Evolutionary conservation across 176 grass and related monocot species (phyloP), one percentile per base, ranked within the genome.

Genomic region (Aegilops speltoides): DNA sequence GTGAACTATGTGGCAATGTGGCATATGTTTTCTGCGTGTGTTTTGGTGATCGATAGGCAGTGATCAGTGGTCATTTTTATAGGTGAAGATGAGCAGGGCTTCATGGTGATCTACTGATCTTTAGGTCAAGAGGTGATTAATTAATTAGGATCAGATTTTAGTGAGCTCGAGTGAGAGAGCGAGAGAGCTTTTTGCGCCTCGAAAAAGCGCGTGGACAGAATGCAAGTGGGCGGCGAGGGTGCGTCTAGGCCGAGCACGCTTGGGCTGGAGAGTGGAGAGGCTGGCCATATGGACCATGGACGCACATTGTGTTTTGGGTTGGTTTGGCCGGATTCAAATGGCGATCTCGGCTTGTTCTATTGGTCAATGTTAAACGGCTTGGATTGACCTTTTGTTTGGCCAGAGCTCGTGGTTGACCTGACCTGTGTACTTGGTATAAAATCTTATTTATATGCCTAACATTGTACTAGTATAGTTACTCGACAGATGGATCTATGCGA

Each of bases 321-420:
- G 85, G 89, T 80, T 87, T 87, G 89, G 89, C 76, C 81, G 69
- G 85, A 84, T 88, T 31, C 89, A 91, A 91, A 84, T 84, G 5
- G 37, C 24, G 24, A 60, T 83, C 32, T 71, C 24, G 41, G 24
- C 23, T 2, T 26, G 0, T 54, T 13, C 64, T 68, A 64, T 72
- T 64, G 16, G 75, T 84, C 82, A 82, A 90, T 63, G 80, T 28
- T 50, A 50, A 64, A 63, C 29, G 73, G 40, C 32, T 48, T 75
- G 15, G 8, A 19, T 19, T 15, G 26, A 66, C 16, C 46, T 15
- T 5, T 6, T 52, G 19, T 54, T 2, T 16, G 3, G 10, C 16
- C 16, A 54, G 5, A 54, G 50, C 4, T 17, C 15, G 17, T 19
- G 50, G 71, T 73, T 83, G 79, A 79, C 56, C 64, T 64, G 11